These are phyloP conservation scores for Moniliophthora roreri DNA, from an alignment of 1,284 basidiomycete genomes.

Conservation along the genomic window DNA sequence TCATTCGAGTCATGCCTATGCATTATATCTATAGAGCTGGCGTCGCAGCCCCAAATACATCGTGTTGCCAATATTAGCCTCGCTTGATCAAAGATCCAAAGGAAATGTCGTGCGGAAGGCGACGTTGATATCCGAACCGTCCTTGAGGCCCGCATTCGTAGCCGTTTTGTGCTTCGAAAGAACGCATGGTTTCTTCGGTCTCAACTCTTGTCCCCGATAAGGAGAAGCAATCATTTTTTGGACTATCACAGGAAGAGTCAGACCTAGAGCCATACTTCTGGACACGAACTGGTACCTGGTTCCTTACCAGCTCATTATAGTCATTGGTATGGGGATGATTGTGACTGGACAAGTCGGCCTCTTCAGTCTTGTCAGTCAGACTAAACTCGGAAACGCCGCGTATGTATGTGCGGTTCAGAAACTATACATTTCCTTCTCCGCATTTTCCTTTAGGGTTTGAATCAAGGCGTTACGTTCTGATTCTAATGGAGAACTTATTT, in stretches of 20 bases:
- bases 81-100: neutral
- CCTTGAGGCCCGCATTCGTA: neutral
- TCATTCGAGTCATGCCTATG: neutral
- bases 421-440: neutral
- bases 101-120: neutral
- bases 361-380: conserved; percentile 6
- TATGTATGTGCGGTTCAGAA: neutral
- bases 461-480: neutral
- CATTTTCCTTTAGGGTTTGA: neutral
- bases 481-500: too few species aligned
- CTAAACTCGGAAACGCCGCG: neutral
- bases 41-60: neutral
- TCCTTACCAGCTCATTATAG: neutral
- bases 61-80: neutral
- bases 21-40: neutral
- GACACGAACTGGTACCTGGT: neutral
- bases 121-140: neutral
- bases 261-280: neutral
- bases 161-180: too few species aligned
- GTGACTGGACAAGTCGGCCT: conserved; percentile 8
- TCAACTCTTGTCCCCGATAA: too few species aligned
- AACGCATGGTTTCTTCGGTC: too few species aligned
- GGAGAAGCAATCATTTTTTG: neutral
- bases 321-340: conserved; percentile 4
- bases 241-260: neutral